Evolutionary conservation across 768 basidiomycete species (phyloP).

Genomic region (Agrocybe praecox): DNA sequence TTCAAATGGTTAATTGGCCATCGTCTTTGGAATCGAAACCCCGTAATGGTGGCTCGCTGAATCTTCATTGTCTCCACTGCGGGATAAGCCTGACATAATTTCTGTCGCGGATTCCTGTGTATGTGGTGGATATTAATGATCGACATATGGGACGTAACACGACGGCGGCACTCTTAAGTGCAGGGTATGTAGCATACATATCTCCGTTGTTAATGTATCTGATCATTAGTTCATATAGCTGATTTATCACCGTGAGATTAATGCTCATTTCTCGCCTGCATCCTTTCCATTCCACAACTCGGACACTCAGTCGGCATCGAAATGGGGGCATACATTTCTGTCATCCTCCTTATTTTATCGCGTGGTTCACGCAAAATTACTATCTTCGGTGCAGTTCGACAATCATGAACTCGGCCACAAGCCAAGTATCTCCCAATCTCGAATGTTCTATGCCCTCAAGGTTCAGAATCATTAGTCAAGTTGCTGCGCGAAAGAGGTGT

Average conservation of each 20-base stretch:
- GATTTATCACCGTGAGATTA: constrained; percentile 21
- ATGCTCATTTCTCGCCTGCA: constrained; percentile 1
- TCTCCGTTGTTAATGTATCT: constrained; percentile 8
- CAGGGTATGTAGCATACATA: not conserved
- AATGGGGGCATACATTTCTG: constrained; percentile 7
- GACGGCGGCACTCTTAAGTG: not conserved
- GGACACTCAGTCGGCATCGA: constrained; percentile 6
- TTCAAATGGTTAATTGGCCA: constrained; percentile 5
- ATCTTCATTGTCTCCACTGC: not conserved
- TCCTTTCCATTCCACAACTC: constrained; percentile 11
- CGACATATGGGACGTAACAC: not conserved
- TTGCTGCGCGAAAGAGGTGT: constrained; percentile 15
- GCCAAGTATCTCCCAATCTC: not conserved
- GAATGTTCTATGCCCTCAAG: not conserved
- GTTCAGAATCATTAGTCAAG: constrained; percentile 12
- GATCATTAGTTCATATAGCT: constrained; percentile 4
- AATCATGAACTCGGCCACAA: constrained; percentile 10
- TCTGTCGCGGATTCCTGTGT: not conserved
- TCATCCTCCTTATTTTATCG: constrained; percentile 12
- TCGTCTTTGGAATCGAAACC: constrained; percentile 7
- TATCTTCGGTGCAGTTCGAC: constrained; percentile 3
- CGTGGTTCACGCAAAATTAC: constrained; percentile 4
- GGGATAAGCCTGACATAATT: not conserved
- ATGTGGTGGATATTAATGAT: not conserved
- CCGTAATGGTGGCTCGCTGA: not conserved